Conservation (phyloP, 495 filamentous ascomycete species). For the Talaromyces stipitatus region DNA sequence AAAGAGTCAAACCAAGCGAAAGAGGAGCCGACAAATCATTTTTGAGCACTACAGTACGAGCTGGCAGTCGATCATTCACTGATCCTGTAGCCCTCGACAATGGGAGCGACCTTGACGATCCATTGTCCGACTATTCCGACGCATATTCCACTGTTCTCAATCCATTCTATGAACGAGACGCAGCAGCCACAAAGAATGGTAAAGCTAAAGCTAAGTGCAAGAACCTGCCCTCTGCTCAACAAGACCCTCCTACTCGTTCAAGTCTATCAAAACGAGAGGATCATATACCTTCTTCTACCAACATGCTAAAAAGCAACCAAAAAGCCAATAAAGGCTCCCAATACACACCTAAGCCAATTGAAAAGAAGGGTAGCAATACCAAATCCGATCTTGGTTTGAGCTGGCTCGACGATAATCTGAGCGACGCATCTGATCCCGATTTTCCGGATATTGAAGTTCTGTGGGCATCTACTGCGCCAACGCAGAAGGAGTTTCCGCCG, state of each 20-base stretch:
- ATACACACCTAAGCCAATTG: not conserved
- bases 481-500: not conserved
- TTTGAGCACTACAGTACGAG: not conserved
- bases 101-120: not conserved
- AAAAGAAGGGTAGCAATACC: not conserved
- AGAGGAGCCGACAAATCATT: not conserved
- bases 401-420: not conserved
- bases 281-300: not conserved
- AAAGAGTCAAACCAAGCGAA: not conserved
- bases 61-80: not conserved
- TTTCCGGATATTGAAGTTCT: not conserved
- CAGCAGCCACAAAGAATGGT: not conserved
- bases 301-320: not conserved
- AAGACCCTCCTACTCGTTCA: not conserved
- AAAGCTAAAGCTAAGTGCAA: not conserved
- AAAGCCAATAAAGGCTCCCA: not conserved
- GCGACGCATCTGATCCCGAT: not conserved
- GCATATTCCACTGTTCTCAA: constrained; percentile 13
- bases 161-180: constrained; percentile 20
- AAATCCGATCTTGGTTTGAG: not conserved
- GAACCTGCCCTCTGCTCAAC: not conserved
- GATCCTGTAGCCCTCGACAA: not conserved
- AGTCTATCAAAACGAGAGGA: not conserved
- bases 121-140: not conserved
- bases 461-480: constrained; percentile 5